Evolutionary conservation across 1,284 basidiomycete species (phyloP).

Genomic region (Trichosporon sp.): DNA sequence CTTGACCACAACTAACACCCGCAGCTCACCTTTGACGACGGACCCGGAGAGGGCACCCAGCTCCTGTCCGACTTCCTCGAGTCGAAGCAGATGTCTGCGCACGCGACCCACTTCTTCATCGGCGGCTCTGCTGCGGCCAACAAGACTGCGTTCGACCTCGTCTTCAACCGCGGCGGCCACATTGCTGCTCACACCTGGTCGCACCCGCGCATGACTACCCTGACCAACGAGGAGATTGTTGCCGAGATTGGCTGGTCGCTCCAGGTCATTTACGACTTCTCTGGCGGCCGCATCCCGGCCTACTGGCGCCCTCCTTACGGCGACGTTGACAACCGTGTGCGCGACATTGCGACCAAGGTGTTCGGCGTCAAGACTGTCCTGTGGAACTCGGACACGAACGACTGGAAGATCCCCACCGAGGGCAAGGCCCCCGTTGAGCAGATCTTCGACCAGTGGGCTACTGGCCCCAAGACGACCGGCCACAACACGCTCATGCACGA

Average conservation of each 20-base stretch:
- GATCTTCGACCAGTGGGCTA: slow-evolving; percentile 13
- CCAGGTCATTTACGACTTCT: slow-evolving; percentile 45
- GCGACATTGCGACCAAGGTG: slow-evolving; percentile 50
- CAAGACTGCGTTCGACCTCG: slow-evolving; percentile 19
- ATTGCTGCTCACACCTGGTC: slow-evolving; percentile 53
- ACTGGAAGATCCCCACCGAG: slow-evolving; percentile 38
- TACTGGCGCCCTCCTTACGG: slow-evolving; percentile 50
- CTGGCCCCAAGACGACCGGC: slow-evolving; percentile 64
- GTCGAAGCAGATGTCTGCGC: slow-evolving; percentile 47
- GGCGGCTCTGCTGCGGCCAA: slow-evolving; percentile 44
- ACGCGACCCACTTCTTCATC: slow-evolving; percentile 56
- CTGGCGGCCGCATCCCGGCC: slow-evolving; percentile 50
- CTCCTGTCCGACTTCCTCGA: slow-evolving; percentile 51
- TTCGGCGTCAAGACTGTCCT: slow-evolving; percentile 46
- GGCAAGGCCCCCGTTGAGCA: slow-evolving; percentile 4
- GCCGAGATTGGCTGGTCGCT: slow-evolving; percentile 53
- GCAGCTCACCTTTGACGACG: slow-evolving; percentile 50
- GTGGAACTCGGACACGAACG: slow-evolving; percentile 50
- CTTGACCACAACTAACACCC: too few species aligned
- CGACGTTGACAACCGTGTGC: slow-evolving; percentile 53
- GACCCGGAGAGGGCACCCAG: slow-evolving; percentile 51
- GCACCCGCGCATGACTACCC: slow-evolving; percentile 53
- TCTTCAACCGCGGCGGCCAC: slow-evolving; percentile 32
- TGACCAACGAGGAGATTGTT: slow-evolving; percentile 55
- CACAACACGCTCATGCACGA: slow-evolving; percentile 81